Conservation (phyloP, 257 asterid species). For the Salvia hispanica region DNA sequence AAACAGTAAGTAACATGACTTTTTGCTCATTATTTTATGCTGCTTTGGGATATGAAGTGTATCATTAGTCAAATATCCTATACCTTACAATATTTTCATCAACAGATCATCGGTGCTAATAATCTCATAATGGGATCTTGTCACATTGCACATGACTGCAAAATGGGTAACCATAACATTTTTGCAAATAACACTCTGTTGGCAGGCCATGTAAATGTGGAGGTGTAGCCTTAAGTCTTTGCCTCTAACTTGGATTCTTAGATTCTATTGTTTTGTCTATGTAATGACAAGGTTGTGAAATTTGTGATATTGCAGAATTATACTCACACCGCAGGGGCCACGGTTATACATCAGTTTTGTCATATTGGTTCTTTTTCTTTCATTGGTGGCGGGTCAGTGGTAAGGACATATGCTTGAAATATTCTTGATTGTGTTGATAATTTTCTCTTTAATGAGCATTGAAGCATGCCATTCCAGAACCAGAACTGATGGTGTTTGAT, state of each 20-base stretch:
- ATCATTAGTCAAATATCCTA: not conserved
- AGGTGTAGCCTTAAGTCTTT: conserved; percentile 48
- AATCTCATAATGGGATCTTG: conserved; percentile 97
- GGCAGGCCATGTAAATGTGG: conserved; percentile 93
- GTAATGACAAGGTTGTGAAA: conserved; percentile 30
- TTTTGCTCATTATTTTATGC: conserved; percentile 14
- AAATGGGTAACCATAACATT: conserved; percentile 75
- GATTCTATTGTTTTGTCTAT: conserved; percentile 10
- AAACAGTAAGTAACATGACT: conserved; percentile 56
- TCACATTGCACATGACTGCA: conserved; percentile 97
- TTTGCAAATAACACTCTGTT: conserved; percentile 88
- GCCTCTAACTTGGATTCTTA: conserved; percentile 2
- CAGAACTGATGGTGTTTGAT: conserved; percentile 19
- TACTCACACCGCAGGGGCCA: conserved; percentile 84
- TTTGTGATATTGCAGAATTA: conserved; percentile 58
- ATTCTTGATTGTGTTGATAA: not conserved
- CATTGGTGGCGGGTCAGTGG: conserved; percentile 98
- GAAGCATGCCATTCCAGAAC: conserved; percentile 11
- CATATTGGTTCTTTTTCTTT: conserved; percentile 86
- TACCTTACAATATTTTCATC: conserved; percentile 24
- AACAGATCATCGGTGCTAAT: conserved; percentile 79
- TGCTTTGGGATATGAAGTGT: conserved; percentile 9
- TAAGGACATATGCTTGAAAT: conserved; percentile 33
- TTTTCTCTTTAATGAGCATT: conserved; percentile 17
- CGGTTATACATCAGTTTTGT: conserved; percentile 88